Conservation (phyloP, 2,329 filamentous ascomycete species). For the Aspergillus sp. region DNA sequence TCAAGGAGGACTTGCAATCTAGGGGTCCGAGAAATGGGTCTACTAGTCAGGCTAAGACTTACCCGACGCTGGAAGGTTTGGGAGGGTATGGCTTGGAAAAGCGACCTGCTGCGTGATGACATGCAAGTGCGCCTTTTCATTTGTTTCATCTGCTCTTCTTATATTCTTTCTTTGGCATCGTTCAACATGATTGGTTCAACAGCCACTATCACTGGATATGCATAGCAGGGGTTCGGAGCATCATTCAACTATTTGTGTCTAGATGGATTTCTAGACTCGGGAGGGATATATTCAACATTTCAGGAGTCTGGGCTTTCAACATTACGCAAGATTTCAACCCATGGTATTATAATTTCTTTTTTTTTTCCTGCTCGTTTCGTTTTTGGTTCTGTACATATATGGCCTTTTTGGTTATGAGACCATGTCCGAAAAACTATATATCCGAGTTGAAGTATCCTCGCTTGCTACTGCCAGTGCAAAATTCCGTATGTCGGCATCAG, state of each 20-base stretch:
- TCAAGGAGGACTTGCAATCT: constrained; percentile 75
- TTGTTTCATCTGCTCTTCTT: constrained; percentile 5
- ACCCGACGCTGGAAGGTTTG: constrained; percentile 58
- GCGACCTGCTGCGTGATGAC: constrained; percentile 12
- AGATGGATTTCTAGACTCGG: constrained; percentile 13
- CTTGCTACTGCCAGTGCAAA: constrained; percentile 49
- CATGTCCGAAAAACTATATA: constrained; percentile 41
- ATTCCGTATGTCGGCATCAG: constrained; percentile 14
- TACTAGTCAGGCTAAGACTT: constrained; percentile 53
- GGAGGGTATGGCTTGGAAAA: constrained; percentile 67
- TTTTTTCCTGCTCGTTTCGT: not conserved
- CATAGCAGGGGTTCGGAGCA: constrained; percentile 26
- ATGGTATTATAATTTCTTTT: not conserved
- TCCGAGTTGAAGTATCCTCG: constrained; percentile 47
- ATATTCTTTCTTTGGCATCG: constrained; percentile 11
- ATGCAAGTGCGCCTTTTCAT: constrained; percentile 10
- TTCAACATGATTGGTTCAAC: constrained; percentile 23
- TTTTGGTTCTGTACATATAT: constrained; percentile 20
- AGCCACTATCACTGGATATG: constrained; percentile 7
- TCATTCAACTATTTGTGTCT: constrained; percentile 19
- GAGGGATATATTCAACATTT: constrained; percentile 33
- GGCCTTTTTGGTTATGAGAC: constrained; percentile 23
- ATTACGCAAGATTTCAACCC: constrained; percentile 11
- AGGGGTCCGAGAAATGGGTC: constrained; percentile 73
- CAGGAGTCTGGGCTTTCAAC: constrained; percentile 28